Base-by-base conservation (phyloP, 164 flowering plant species). In the Liquidambar formosana region DNA sequence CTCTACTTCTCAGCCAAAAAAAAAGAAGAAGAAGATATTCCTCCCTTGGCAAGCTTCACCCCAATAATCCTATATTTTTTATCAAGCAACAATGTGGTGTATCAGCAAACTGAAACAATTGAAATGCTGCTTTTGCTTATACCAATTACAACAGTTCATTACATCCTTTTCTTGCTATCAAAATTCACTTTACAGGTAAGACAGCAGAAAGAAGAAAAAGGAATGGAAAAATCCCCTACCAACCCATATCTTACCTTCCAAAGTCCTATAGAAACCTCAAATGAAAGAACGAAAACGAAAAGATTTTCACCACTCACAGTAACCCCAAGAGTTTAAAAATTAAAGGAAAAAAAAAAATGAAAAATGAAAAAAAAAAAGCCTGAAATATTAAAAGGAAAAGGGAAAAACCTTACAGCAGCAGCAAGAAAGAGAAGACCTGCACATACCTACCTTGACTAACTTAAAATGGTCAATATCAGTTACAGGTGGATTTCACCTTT, bases 131-230 rank as follows among this genome's bases (percentile, higher is more conserved):
- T 65, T 53, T 27, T 33, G 47, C 71, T 69, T 77, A 72, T 63
- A 76, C 73, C 84, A 77, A 74, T 73, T 80, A 83, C 88, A 84
- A 83, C 85, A 81, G 48, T 73, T 41, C 54, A 62, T 62, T 73
- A 70, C 78, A 78, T 66, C 61, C 53, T 70, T 61, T 63, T 74
- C 75, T 57, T 64, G 75, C 81, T 77, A 75, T 79, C 81, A 83
- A 85, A 80, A 80, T 69, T 82, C 73, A 83, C 79, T 83, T 82
- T 83, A 87, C 87, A 85, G 79, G 76, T 68, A 82, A 82, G 80
- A 78, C 69, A 61, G 61, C 60, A n/a, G 73, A 78, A 46, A 27
- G 71, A 76, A 66, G 53, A 61, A 67, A 67, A 64, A 33, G 44
- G 33, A 53, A 61, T 58, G 47, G 43, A 79, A 79, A 63, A 41